A percentile compares a stretch with the other conserved stretches of the same genome.
phyloP scores from a whole-genome alignment of 257 asterid genomes.

The Fraxinus americana region DNA sequence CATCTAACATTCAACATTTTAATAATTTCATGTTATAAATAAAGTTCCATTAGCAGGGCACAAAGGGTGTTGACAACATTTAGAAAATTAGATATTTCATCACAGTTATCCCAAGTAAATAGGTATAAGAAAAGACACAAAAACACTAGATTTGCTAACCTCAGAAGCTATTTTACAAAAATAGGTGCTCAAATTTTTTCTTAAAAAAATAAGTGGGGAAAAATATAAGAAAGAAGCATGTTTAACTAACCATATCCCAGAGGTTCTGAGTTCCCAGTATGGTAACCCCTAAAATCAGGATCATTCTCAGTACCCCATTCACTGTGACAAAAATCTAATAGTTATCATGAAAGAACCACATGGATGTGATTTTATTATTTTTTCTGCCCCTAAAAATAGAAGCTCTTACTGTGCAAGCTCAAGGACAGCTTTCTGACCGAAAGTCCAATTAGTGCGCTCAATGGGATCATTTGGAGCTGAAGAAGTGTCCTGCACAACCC shows the following conservation, averaged over 20 bases:
- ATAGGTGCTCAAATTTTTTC: not conserved
- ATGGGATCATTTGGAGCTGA: slow-evolving; percentile 71
- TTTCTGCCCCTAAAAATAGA: slow-evolving; percentile 5
- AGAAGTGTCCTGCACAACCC: slow-evolving; percentile 59
- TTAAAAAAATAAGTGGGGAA: slow-evolving; percentile 7
- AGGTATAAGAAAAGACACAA: not conserved
- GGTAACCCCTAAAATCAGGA: slow-evolving; percentile 82
- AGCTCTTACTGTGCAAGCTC: slow-evolving; percentile 85
- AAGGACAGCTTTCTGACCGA: slow-evolving; percentile 67
- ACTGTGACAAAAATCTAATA: slow-evolving; percentile 42
- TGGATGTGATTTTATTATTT: not conserved
- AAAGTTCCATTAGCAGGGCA: no score
- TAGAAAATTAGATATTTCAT: no score
- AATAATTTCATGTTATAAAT: no score
- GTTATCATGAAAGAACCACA: slow-evolving; percentile 12
- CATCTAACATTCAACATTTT: not conserved
- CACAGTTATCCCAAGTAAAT: not conserved
- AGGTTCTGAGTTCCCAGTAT: slow-evolving; percentile 91
- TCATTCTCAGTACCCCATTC: slow-evolving; percentile 93
- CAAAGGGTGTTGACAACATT: no score
- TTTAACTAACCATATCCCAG: slow-evolving; percentile 75
- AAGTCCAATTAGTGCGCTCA: slow-evolving; percentile 83
- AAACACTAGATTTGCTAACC: not conserved
- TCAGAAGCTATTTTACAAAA: not conserved
- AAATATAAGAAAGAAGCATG: slow-evolving; percentile 17